Evolutionary conservation across 805 yeast species (phyloP).

Genomic region (Komagataella ulmi): DNA sequence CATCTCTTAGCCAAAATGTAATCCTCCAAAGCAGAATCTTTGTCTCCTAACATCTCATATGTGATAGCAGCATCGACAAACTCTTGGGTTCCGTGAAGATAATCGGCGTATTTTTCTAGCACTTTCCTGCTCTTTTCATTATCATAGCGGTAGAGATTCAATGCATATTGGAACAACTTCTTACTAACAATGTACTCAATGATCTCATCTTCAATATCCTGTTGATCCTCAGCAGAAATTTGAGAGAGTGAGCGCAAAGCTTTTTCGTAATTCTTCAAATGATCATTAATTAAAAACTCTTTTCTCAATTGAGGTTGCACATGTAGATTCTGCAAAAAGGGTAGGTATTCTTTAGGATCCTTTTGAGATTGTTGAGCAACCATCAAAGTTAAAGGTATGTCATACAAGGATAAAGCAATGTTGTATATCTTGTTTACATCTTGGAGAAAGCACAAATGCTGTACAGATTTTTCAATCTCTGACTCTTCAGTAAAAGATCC

Average conservation of each 20-base stretch:
- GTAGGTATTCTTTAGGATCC: conserved; percentile 94
- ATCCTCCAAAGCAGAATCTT: conserved; percentile 51
- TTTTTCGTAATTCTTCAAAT: conserved; percentile 49
- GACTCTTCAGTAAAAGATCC: conserved; percentile 32
- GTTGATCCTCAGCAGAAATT: conserved; percentile 22
- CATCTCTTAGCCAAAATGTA: conserved; percentile 64
- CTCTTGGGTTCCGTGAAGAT: conserved; percentile 39
- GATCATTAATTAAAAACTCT: conserved; percentile 67
- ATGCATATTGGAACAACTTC: conserved; percentile 55
- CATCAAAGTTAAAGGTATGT: conserved; percentile 63
- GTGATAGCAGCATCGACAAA: conserved; percentile 69
- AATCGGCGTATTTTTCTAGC: conserved; percentile 47
- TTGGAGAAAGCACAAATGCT: conserved; percentile 80
- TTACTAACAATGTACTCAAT: conserved; percentile 59
- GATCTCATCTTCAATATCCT: conserved; percentile 38
- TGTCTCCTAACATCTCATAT: conserved; percentile 53
- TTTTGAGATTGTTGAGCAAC: conserved; percentile 95
- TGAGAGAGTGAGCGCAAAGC: conserved; percentile 58
- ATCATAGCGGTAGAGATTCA: conserved; percentile 47
- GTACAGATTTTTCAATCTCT: conserved; percentile 46
- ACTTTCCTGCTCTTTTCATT: conserved; percentile 38
- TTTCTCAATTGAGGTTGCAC: conserved; percentile 53
- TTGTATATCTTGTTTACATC: conserved; percentile 78
- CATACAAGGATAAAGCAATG: conserved; percentile 70
- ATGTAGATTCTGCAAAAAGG: conserved; percentile 74